Evolutionary conservation across 2,329 filamentous ascomycete genomes (phyloP).

Genomic region (Pseudopithomyces maydicus): DNA sequence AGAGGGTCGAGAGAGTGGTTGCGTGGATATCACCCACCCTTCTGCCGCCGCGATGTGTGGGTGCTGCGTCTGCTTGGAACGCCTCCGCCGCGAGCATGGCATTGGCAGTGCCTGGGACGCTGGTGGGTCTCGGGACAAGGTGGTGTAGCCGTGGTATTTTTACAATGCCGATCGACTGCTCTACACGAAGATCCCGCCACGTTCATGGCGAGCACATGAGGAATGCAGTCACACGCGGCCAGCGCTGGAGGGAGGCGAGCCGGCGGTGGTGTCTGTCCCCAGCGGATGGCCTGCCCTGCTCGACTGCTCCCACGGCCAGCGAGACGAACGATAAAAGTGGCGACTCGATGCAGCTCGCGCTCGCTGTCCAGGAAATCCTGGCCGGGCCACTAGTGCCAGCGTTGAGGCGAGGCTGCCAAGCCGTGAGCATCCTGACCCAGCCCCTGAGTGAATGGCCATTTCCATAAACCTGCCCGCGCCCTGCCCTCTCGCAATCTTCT

Average conservation of each 20-base stretch:
- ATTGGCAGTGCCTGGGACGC: not conserved
- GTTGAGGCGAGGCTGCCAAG: constrained; percentile 9
- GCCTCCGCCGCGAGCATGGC: too few species aligned
- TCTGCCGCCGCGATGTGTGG: not conserved
- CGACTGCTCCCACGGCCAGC: not conserved
- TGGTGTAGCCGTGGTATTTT: not conserved
- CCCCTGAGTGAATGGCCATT: constrained; percentile 8
- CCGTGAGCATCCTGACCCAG: constrained; percentile 3
- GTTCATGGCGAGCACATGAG: not conserved
- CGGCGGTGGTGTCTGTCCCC: too few species aligned
- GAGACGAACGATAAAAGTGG: not conserved
- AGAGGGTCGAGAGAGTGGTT: too few species aligned
- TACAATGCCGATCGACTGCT: constrained; percentile 5
- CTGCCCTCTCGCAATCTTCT: constrained; percentile 36
- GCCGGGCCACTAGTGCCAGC: not conserved
- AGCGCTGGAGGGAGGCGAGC: not conserved
- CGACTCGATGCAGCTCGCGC: not conserved
- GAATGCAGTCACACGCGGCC: not conserved
- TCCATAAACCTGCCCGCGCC: constrained; percentile 31
- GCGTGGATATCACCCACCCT: not conserved
- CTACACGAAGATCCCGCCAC: constrained; percentile 5
- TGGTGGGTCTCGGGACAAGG: not conserved
- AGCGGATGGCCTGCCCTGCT: not conserved
- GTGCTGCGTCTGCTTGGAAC: not conserved
- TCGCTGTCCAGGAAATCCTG: constrained; percentile 2